These are phyloP conservation scores for Kurtzmaniella quercitrusa DNA, from an alignment of 1,139 yeast genomes.

Conservation along the genomic window DNA sequence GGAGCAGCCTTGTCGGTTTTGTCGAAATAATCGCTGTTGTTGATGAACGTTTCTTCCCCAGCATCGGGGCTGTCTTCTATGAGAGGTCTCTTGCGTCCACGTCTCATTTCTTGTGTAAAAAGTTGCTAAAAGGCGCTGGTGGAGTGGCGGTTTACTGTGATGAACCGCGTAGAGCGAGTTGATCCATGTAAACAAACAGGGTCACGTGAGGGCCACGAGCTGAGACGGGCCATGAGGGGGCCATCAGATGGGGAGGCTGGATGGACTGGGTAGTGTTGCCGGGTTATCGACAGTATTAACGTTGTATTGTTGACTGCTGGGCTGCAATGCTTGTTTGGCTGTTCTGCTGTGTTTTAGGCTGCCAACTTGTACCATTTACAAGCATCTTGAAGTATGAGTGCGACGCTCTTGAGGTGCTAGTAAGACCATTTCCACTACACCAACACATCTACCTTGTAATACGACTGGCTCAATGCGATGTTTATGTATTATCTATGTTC, in stretches of 20 bases:
- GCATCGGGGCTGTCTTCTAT: slow-evolving; percentile 10
- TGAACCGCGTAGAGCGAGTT: slow-evolving; percentile 1
- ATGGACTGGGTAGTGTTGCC: too few relatives aligned
- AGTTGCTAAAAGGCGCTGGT: neutral
- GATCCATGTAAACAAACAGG: slow-evolving; percentile 3
- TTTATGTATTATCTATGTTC: slow-evolving; percentile 6
- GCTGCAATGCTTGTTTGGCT: too few relatives aligned
- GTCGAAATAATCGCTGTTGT: slow-evolving; percentile 33
- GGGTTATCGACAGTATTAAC: too few relatives aligned
- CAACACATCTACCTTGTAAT: too few relatives aligned
- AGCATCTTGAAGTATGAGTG: too few relatives aligned
- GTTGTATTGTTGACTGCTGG: too few relatives aligned
- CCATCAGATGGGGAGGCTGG: too few relatives aligned
- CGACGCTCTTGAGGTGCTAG: too few relatives aligned
- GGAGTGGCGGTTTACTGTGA: neutral
- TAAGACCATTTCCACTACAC: too few relatives aligned
- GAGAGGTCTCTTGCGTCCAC: slow-evolving; percentile 8
- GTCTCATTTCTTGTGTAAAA: neutral
- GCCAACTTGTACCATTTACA: too few relatives aligned
- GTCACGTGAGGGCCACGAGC: slow-evolving; percentile 3
- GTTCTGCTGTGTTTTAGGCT: too few relatives aligned
- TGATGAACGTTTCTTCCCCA: slow-evolving; percentile 30
- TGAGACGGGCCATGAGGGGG: too few relatives aligned
- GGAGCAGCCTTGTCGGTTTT: neutral
- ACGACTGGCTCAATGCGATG: neutral